Percentiles rank a stretch among this genome's conserved stretches.
phyloP scores from a whole-genome alignment of 208 protist genomes.

The Crithidia fasciculata region DNA sequence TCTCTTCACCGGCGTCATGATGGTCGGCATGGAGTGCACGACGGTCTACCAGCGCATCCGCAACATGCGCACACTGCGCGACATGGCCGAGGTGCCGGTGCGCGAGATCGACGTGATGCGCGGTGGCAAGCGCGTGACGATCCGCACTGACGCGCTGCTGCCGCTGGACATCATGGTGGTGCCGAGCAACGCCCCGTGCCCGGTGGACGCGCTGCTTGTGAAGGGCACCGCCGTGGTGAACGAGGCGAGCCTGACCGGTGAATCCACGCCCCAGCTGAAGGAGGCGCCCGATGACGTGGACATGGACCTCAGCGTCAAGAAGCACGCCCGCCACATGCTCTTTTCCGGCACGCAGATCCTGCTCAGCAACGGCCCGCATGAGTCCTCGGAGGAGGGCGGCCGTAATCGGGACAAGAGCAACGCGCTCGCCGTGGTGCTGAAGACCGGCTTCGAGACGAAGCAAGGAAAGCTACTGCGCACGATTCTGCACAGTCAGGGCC shows the following conservation, averaged over 20 bases:
- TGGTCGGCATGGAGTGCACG: constrained; percentile 97
- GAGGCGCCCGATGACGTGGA: constrained; percentile 82
- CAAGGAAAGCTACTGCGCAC: constrained; percentile 97
- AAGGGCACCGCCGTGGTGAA: constrained; percentile 97
- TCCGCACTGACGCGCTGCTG: constrained; percentile 84
- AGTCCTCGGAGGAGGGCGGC: constrained; percentile 27
- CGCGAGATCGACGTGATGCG: constrained; percentile 76
- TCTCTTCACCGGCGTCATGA: constrained; percentile 97
- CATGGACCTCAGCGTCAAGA: constrained; percentile 79
- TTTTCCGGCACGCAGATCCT: constrained; percentile 96
- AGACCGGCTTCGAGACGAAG: constrained; percentile 98
- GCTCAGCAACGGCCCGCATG: constrained; percentile 80
- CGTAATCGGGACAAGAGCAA: constrained; percentile 30
- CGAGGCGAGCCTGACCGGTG: constrained; percentile 99
- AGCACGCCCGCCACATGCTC: constrained; percentile 92
- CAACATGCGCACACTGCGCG: constrained; percentile 93
- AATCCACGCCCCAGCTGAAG: constrained; percentile 98
- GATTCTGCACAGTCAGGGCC: constrained; percentile 93
- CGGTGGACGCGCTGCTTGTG: constrained; percentile 96
- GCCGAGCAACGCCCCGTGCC: constrained; percentile 78
- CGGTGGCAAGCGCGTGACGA: constrained; percentile 51
- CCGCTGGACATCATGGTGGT: constrained; percentile 96
- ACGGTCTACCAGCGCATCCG: constrained; percentile 94
- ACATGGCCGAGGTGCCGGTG: constrained; percentile 93
- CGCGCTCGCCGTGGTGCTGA: constrained; percentile 96